These are phyloP conservation scores for Geranium rotundifolium DNA, from an alignment of 345 rosid species.

Conservation along the genomic window DNA sequence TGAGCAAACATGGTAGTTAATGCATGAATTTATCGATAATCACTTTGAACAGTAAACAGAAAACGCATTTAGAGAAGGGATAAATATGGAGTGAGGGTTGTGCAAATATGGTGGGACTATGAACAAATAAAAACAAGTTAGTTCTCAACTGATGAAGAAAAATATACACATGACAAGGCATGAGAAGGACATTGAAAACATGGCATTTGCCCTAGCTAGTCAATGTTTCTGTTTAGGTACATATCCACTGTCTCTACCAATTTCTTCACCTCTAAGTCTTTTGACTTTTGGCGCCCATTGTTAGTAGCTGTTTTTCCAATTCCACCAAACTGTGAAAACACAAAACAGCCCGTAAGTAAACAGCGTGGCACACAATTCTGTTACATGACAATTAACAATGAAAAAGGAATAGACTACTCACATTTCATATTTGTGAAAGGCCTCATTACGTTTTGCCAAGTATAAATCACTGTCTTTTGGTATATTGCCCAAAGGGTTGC, in stretches of 20 bases:
- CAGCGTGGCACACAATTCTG: not conserved
- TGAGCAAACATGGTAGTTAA: too few species aligned
- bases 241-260: not conserved
- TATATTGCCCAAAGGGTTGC: conserved; percentile 52
- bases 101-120: too few species aligned
- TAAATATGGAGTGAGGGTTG: too few species aligned
- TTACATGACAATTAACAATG: not conserved
- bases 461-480: conserved; percentile 82
- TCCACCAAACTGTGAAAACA: conserved; percentile 58
- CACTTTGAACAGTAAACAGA: too few species aligned
- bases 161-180: too few species aligned
- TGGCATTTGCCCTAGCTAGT: not conserved
- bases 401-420: conserved; percentile 22
- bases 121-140: too few species aligned
- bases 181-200: not conserved
- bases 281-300: conserved; percentile 38
- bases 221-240: too few species aligned
- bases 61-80: too few species aligned
- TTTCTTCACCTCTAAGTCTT: not conserved
- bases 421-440: conserved; percentile 70
- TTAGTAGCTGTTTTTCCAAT: conserved; percentile 69
- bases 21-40: too few species aligned
- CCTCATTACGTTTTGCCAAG: conserved; percentile 56
- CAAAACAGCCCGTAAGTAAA: not conserved
- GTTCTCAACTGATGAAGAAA: too few species aligned